Evolutionary conservation across 176 grass and related monocot genomes (phyloP), one percentile per base, ranked within the genome.

Genomic region (Poa annua): DNA sequence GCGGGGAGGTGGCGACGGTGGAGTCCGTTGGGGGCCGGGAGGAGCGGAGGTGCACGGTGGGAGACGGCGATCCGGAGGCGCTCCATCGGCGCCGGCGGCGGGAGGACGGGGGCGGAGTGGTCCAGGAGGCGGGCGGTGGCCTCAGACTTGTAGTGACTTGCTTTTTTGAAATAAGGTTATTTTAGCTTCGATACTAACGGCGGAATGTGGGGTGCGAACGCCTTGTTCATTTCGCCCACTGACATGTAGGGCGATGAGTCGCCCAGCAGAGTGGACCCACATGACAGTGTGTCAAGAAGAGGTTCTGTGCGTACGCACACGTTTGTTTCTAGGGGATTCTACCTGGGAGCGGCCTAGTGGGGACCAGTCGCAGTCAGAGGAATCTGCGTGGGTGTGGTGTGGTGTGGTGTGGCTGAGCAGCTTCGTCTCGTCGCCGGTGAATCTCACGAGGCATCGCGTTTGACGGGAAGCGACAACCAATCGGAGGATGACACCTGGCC

Each of bases 41-140:
- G 33, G 11, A 51, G 85, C 44, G 56, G 67, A 33, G 78, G 86
- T 8, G 81, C 81, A 68, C 61, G 74, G 90, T 83, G 74, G 52
- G 66, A 80, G 57, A 77, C 10, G 64, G 86, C 41, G 62, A 86
- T 79, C 62, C 61, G 76, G 80, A 89, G 68, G 73, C 62, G 66
- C 84, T 83, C 88, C 88, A 90, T 86, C 67, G 88, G 25, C 80
- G 85, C 11, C 62, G 69, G 80, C 85, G 59, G 21, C 67, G 80
- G 44, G 39, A 29, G 39, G 20, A 20, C 44, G 21, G 50, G 13
- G 71, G 81, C 60, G 76, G 80, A 42, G 50, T 1, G 45, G 41
- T 25, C 33, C 76, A 81, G 61, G 52, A 64, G 22, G 75, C 22
- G 53, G 51, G 80, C 57, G 26, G 39, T 8, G 36, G 60, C 69